Evolutionary conservation across 805 yeast species (phyloP), one percentile per base, ranked within the genome.

Genomic region (Teunomyces cretensis): DNA sequence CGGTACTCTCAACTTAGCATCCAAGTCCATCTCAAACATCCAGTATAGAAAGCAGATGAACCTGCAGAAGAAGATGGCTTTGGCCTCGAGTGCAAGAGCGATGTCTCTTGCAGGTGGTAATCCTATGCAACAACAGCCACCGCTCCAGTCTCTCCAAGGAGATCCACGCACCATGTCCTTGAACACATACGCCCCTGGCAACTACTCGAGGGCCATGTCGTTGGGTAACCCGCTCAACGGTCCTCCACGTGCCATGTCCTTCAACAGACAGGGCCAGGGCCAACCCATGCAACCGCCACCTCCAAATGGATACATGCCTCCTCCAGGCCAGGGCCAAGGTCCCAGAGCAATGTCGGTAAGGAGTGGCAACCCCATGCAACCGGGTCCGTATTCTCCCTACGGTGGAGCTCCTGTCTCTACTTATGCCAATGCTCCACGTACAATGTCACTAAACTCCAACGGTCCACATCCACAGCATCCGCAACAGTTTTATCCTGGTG

Each of bases 31-130:
- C 28, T 19, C 28, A 42, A 83, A 78, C 52, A 70, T 80, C 6
- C 83, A 83, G 50, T 86, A 86, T 59, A 70, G 95, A 53, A 86
- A 85, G 53, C 83, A 78, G 52, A 74, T 82, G 75, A 81, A 83
- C 39, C 81, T 79, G 4, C 83, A 81, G 58, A 84, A 81, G 68
- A 86, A 86, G 57, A 56, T 75, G 59, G 78, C 79, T 15, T 58
- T 74, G 52, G 69, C 70, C 13, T 67, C 68, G 9, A 70, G 79
- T 39, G 78, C 82, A 1, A 60, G 76, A 35, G 74, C 77, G 6
- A 71, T 64, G 67, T 62, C 74, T 12, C 58, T 71, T 55, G 68
- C 70, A 2, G 70, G 67, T 40, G 60, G 52, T 3, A 66, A 54
- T 50, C 74, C 66, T 32, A 46, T 43, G 46, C 45, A 41, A n/a